Percentiles rank a stretch among this genome's conserved stretches.
Evolutionary conservation across 495 filamentous ascomycete genomes (phyloP).

Genomic region (Penicillium cinerascens): DNA sequence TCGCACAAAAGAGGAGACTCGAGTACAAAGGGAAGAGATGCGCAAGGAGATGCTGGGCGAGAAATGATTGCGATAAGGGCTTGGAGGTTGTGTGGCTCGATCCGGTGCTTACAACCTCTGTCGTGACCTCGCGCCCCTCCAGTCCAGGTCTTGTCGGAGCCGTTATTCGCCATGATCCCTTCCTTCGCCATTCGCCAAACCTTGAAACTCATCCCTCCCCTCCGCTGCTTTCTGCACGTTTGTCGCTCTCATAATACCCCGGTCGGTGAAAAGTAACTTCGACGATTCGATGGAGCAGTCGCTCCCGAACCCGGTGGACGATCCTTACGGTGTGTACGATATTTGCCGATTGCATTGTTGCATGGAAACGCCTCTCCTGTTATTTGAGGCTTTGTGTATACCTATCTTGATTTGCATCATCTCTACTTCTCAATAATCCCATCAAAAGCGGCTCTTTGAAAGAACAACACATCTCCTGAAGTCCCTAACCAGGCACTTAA

Average conservation of each 20-base stretch:
- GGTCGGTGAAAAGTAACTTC: not conserved
- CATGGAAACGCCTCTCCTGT: not conserved
- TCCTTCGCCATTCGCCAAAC: not conserved
- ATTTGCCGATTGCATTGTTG: not conserved
- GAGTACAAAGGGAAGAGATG: constrained; percentile 54
- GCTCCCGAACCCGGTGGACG: not conserved
- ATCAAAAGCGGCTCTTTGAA: not conserved
- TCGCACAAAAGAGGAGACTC: constrained; percentile 48
- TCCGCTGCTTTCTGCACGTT: not conserved
- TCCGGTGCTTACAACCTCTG: not conserved
- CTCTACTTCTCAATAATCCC: not conserved
- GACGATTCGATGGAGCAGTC: not conserved
- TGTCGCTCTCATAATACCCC: not conserved
- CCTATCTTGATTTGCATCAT: not conserved
- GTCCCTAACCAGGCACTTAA: not conserved
- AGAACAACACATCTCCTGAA: not conserved
- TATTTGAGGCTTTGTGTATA: constrained; percentile 7
- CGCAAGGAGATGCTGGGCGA: constrained; percentile 47
- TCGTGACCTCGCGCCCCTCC: not conserved
- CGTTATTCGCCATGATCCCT: not conserved
- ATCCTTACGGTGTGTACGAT: constrained; percentile 25
- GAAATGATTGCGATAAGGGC: constrained; percentile 22
- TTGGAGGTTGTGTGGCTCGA: not conserved
- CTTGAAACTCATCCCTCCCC: too few relatives aligned
- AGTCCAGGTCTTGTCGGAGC: not conserved